These are phyloP conservation scores for Rhynchospora tenuis DNA, from an alignment of 176 grass and related monocot species.

Conservation along the genomic window DNA sequence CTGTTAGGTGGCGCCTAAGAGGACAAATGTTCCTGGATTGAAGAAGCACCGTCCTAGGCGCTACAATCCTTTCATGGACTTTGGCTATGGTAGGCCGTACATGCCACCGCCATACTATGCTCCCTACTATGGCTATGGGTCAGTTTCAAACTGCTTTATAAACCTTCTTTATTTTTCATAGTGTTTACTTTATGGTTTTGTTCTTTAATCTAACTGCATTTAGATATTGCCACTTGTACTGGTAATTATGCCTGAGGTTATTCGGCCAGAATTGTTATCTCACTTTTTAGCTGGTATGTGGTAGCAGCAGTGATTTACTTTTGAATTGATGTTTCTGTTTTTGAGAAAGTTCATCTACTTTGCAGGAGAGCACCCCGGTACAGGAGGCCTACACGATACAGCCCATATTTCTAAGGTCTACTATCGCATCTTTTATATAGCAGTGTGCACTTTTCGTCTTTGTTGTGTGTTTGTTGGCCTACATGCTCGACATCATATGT, in stretches of 20 bases:
- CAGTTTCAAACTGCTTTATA: not conserved
- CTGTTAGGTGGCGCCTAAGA: slow-evolving; percentile 28
- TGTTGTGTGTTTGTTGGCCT: not conserved
- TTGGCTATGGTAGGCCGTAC: slow-evolving; percentile 22
- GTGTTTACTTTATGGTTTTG: not conserved
- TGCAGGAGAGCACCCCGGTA: slow-evolving; percentile 26
- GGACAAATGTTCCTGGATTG: slow-evolving; percentile 34
- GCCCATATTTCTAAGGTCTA: slow-evolving; percentile 29
- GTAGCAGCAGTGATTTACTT: not conserved
- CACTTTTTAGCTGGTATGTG: not conserved
- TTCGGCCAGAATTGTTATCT: not conserved
- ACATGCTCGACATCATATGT: not conserved
- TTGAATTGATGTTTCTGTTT: not conserved
- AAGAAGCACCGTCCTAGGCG: slow-evolving; percentile 27
- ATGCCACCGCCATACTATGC: slow-evolving; percentile 28
- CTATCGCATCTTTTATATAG: not conserved
- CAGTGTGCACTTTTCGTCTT: not conserved
- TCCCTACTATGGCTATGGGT: slow-evolving; percentile 26
- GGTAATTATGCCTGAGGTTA: not conserved
- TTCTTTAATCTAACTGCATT: not conserved
- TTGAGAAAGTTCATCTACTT: not conserved
- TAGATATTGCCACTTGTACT: not conserved
- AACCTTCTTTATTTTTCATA: not conserved
- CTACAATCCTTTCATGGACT: slow-evolving; percentile 18
- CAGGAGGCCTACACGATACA: slow-evolving; percentile 27